Conservation (phyloP, 495 filamentous ascomycete genomes). For the Terfezia boudieri region DNA sequence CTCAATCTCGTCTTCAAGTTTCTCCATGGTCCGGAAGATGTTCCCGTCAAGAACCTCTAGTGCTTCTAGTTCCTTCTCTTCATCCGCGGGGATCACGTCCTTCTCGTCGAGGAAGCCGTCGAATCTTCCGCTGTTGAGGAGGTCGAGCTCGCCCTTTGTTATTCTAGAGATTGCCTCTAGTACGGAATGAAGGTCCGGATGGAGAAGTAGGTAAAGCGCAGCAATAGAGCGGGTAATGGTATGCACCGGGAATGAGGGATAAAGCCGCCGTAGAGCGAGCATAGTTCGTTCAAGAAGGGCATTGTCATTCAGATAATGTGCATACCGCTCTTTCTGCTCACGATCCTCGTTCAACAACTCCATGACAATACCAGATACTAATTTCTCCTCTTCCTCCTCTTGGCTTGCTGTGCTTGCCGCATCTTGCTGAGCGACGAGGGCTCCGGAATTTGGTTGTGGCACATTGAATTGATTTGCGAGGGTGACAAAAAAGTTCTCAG, state of each 20-base stretch:
- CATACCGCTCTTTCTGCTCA: constrained; percentile 11
- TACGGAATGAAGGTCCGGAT: constrained; percentile 60
- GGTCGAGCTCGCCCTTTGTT: constrained; percentile 79
- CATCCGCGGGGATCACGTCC: constrained; percentile 60
- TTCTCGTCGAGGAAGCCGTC: constrained; percentile 56
- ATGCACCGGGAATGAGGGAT: constrained; percentile 12
- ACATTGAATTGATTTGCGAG: not conserved
- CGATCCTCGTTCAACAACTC: constrained; percentile 7
- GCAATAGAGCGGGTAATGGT: constrained; percentile 22
- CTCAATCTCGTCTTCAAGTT: constrained; percentile 87
- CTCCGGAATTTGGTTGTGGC: not conserved
- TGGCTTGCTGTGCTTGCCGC: constrained; percentile 3
- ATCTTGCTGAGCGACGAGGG: not conserved
- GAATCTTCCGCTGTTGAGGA: constrained; percentile 84
- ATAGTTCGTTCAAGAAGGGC: constrained; percentile 7
- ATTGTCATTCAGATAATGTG: constrained; percentile 9
- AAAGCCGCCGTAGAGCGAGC: constrained; percentile 10
- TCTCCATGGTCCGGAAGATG: constrained; percentile 83
- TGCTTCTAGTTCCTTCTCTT: constrained; percentile 78
- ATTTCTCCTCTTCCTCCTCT: constrained; percentile 14
- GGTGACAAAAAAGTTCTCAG: not conserved
- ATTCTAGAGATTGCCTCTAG: constrained; percentile 74
- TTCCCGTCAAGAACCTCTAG: constrained; percentile 82
- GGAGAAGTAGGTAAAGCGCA: constrained; percentile 70
- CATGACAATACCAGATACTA: constrained; percentile 18